Conservation (phyloP, 2,329 filamentous ascomycete genomes). For the Claviceps paspali region DNA sequence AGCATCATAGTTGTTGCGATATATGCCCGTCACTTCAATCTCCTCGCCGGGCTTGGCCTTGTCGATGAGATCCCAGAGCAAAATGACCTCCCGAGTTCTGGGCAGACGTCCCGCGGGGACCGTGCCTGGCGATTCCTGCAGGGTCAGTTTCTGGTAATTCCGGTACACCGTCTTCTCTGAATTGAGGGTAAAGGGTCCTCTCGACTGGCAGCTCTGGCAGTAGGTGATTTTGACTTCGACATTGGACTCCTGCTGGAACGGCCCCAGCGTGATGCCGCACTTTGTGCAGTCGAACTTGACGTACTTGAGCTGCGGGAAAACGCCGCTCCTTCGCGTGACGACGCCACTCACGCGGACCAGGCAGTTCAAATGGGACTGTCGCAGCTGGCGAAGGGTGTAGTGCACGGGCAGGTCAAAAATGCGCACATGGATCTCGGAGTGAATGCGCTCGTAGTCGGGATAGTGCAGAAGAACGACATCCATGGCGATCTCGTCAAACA, state of each 20-base stretch:
- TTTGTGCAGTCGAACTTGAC: slow-evolving; percentile 96
- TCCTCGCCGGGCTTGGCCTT: slow-evolving; percentile 94
- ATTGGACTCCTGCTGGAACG: slow-evolving; percentile 94
- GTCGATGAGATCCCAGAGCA: slow-evolving; percentile 95
- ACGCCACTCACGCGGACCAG: slow-evolving; percentile 89
- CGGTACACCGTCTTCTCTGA: slow-evolving; percentile 96
- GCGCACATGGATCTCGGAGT: slow-evolving; percentile 93
- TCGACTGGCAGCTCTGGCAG: slow-evolving; percentile 91
- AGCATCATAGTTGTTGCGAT: slow-evolving; percentile 96
- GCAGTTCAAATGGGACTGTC: slow-evolving; percentile 91
- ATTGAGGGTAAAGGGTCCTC: slow-evolving; percentile 88
- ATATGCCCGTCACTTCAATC: slow-evolving; percentile 91
- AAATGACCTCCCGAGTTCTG: slow-evolving; percentile 82
- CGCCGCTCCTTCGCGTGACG: slow-evolving; percentile 82
- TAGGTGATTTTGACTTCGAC: slow-evolving; percentile 92
- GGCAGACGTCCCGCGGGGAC: slow-evolving; percentile 91
- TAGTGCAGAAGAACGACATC: slow-evolving; percentile 93
- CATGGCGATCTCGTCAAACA: slow-evolving; percentile 94
- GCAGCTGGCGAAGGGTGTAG: slow-evolving; percentile 87
- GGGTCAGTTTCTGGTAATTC: slow-evolving; percentile 94
- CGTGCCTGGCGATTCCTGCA: slow-evolving; percentile 93
- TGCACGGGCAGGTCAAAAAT: slow-evolving; percentile 89
- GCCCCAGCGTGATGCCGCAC: slow-evolving; percentile 80
- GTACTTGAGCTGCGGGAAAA: slow-evolving; percentile 96
- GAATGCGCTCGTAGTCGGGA: slow-evolving; percentile 93